Base-by-base conservation (phyloP, 2,329 filamentous ascomycete genomes). In the Aureobasidium uvarum region DNA sequence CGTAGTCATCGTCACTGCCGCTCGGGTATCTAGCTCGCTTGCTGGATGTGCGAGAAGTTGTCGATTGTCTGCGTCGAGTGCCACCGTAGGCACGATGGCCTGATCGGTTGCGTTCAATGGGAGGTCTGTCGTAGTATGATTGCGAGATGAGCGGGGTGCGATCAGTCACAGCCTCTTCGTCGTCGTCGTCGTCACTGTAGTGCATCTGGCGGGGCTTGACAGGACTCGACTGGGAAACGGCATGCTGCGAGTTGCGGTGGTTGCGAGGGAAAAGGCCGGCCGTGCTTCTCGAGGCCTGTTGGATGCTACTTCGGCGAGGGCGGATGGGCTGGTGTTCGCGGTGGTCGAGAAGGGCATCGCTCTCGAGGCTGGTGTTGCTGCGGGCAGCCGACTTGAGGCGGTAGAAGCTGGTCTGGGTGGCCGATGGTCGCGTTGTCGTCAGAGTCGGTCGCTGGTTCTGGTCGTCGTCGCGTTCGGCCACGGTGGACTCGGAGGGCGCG, bases 341-440 rank as follows among this genome's bases (percentile, higher is more conserved):
- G 52, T 98, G 94, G 77, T 98, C 94, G 20, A 98, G 80, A 70
- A 98, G 80, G 8, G 86, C 88, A 74, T 96, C 89, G 75, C 92
- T 97, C 70, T 97, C 94, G 68, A 98, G 80, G 76, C 94, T 98
- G 0, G 90, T 92, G 71, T 84, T 88, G 78, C 94, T 98, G 68
- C 88, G 74, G 74, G 90, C 91, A 25, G 73, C 69, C 54, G 73
- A 69, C 67, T 77, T 77, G 60, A 85, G 72, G 46, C 81, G 79
- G 73, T 87, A 87, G 73, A 86, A 85, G 66, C 80, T 80, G 62
- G 77, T 76, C 68, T 77, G 77, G 39, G 76, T 73, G 20, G 77
- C 72, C 60, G 74, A 68, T 25, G 72, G 66, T 33, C 76, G 72
- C 5, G 72, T 71, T 60, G 78, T 76, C 74, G 76, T 74, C 69